These are phyloP conservation scores for Hevea brasiliensis DNA, from an alignment of 345 rosid species.

Conservation along the genomic window DNA sequence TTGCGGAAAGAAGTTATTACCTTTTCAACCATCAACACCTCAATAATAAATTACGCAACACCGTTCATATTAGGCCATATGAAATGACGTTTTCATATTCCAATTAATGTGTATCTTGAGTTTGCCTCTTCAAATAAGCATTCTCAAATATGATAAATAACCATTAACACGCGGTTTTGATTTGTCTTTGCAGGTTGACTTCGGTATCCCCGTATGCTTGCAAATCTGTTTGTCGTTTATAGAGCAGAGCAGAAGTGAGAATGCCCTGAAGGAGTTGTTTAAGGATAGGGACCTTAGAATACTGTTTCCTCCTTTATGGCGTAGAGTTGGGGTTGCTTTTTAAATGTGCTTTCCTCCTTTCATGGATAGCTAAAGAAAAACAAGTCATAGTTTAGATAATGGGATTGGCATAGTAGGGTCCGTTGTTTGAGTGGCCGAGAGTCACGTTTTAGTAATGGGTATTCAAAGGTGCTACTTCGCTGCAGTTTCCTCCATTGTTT, in stretches of 20 bases:
- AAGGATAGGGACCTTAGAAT: neutral
- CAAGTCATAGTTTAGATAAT: no score
- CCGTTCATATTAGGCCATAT: no score
- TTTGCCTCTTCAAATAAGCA: no score
- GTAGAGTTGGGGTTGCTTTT: neutral
- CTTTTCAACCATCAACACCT: no score
- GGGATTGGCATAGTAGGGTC: neutral
- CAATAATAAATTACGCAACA: no score
- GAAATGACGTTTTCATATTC: no score
- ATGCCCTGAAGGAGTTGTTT: no score
- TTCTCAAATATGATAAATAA: no score
- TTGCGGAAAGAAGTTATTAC: no score
- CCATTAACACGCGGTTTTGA: slow-evolving; percentile 6
- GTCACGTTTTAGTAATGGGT: slow-evolving; percentile 16
- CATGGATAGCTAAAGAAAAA: neutral
- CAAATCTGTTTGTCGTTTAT: slow-evolving; percentile 20
- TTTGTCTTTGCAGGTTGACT: slow-evolving; percentile 42
- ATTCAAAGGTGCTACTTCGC: slow-evolving; percentile 10
- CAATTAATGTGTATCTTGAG: no score
- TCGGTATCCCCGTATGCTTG: slow-evolving; percentile 34
- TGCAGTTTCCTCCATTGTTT: slow-evolving; percentile 21
- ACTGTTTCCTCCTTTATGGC: neutral
- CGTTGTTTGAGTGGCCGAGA: neutral
- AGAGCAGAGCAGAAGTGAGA: neutral
- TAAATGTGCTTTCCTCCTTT: slow-evolving; percentile 4